Evolutionary conservation across 352 stramenopile species (phyloP), one percentile per base, ranked within the genome.

Genomic region (Phytophthora vignae): DNA sequence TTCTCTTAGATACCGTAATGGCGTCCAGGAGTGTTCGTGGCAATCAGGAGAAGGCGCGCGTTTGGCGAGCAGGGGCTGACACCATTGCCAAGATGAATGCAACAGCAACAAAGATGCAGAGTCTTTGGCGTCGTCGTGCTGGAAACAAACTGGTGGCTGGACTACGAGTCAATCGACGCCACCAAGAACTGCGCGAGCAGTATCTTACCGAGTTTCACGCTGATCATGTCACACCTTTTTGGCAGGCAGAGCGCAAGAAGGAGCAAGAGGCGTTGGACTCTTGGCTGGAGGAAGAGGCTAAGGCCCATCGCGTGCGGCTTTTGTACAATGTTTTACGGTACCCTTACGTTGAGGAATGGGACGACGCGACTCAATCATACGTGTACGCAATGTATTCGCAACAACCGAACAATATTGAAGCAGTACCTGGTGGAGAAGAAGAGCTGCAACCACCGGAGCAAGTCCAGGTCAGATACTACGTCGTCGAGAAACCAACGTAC

Each of bases 151-250:
- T 92, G 52, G 67, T 92, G 44, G 69, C 60, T 2, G 58, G 62
- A 14, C 40, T 93, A 50, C 82, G 80, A 25, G 60, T 63, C 12
- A 76, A 79, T n/a, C 68, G 65, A 21, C 62, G 60, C 19, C 64
- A 87, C 11, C 48, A 74, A 36, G 66, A 79, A 31, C 29, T 92
- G 4, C 71, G 70, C 19, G 76, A 77, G 2, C 36, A 78, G 14
- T 96, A 96, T 58, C 25, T 93, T 11, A 69, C 74, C 2, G 85
- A 94, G n/a, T 78, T 82, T n/a, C 65, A 77, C 10, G 44, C 55
- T 12, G 84, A 94, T 55, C 79, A 84, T 25, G 87, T 94, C 53
- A 89, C 77, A 2, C 79, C 80, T 6, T 62, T 94, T 46, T 96
- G 87, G 88, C 70, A 88, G 56, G 64, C 66, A 17, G 88, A 96